Evolutionary conservation across 2,329 filamentous ascomycete genomes (phyloP).

Genomic region (Aspergillus neotritici): DNA sequence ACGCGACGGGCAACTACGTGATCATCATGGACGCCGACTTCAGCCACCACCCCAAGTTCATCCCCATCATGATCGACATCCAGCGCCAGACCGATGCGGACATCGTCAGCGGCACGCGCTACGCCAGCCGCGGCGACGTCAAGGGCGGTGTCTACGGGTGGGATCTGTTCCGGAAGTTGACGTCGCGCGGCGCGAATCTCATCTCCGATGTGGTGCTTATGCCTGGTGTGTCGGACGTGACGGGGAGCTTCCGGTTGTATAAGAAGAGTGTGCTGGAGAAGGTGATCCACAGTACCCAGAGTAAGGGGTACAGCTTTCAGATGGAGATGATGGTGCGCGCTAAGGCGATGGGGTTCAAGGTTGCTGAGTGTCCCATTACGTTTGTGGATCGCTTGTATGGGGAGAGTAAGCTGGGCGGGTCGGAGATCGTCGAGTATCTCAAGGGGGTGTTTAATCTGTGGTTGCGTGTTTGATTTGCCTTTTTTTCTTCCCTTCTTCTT

Average conservation of each 20-base stretch:
- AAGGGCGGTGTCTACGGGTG: slow-evolving; percentile 84
- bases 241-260: slow-evolving; percentile 89
- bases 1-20: slow-evolving; percentile 85
- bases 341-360: slow-evolving; percentile 89
- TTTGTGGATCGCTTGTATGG: slow-evolving; percentile 96
- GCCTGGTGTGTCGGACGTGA: slow-evolving; percentile 91
- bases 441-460: slow-evolving; percentile 76
- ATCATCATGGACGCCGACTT: slow-evolving; percentile 99
- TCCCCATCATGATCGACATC: slow-evolving; percentile 81
- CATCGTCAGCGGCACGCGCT: slow-evolving; percentile 93
- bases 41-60: slow-evolving; percentile 98
- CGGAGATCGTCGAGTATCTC: slow-evolving; percentile 94
- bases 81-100: slow-evolving; percentile 79
- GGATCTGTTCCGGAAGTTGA: slow-evolving; percentile 80
- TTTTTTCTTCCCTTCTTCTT: slow-evolving; percentile 7
- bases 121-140: slow-evolving; percentile 63
- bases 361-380: slow-evolving; percentile 90
- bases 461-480: slow-evolving; percentile 59
- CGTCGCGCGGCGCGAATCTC: slow-evolving; percentile 75
- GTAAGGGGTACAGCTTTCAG: slow-evolving; percentile 97
- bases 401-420: slow-evolving; percentile 87
- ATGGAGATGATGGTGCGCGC: slow-evolving; percentile 99
- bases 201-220: slow-evolving; percentile 92
- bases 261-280: slow-evolving; percentile 85
- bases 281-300: slow-evolving; percentile 85